These are phyloP conservation scores for Marchantia paleacea DNA, from an alignment of 225 moss, liverwort and hornwort species.

Conservation along the genomic window DNA sequence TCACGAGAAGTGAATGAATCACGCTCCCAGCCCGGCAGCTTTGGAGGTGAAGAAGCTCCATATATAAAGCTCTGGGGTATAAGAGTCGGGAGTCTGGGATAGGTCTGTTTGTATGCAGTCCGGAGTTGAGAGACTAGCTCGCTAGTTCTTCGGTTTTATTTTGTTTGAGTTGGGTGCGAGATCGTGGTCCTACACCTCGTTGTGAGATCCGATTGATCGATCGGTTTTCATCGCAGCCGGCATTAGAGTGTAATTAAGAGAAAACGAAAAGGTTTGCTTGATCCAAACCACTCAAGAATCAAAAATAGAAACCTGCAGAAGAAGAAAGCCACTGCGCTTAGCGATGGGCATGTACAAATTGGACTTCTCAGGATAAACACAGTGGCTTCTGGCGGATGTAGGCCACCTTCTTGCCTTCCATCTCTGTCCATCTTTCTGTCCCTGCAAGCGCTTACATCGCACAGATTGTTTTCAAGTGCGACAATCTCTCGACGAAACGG, in stretches of 20 bases:
- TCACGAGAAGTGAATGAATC: neutral
- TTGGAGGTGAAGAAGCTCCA: neutral
- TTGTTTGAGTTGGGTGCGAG: neutral
- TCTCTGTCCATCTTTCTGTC: neutral
- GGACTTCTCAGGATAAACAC: neutral
- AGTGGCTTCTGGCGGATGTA: neutral
- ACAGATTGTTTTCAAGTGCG: neutral
- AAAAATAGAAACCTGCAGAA: neutral
- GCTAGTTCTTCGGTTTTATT: neutral
- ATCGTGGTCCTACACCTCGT: neutral
- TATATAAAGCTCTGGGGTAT: neutral
- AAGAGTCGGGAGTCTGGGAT: neutral
- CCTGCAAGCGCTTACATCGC: neutral
- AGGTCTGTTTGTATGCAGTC: neutral
- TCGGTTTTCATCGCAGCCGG: neutral
- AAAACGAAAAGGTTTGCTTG: neutral
- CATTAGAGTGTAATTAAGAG: conserved; percentile 5
- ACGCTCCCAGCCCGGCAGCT: neutral
- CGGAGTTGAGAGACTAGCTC: neutral
- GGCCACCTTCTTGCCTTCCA: neutral
- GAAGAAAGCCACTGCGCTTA: neutral
- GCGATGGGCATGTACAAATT: neutral
- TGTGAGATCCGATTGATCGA: neutral
- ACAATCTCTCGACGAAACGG: neutral
- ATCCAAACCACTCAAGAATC: neutral